These are phyloP conservation scores for Aspergillus brasiliensis DNA, from an alignment of 2,329 filamentous ascomycete species.

Conservation along the genomic window DNA sequence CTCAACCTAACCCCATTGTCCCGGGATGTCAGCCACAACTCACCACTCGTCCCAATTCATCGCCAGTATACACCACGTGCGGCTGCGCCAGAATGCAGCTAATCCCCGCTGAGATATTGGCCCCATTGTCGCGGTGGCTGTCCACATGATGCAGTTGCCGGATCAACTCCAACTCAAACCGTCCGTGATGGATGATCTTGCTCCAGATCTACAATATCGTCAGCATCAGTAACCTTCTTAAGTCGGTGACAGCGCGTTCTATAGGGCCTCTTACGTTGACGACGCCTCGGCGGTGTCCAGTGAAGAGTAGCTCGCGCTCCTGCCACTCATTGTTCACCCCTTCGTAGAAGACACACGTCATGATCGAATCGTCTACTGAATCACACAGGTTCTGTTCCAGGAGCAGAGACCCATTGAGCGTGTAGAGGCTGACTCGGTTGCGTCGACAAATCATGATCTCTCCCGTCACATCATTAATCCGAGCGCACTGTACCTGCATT, in stretches of 20 bases:
- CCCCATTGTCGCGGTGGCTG: constrained; percentile 61
- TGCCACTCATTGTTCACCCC: constrained; percentile 89
- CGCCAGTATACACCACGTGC: constrained; percentile 84
- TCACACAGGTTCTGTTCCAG: constrained; percentile 80
- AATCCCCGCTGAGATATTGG: constrained; percentile 65
- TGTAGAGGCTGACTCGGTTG: constrained; percentile 74
- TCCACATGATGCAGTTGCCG: constrained; percentile 82
- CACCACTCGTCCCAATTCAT: constrained; percentile 89
- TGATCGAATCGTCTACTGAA: constrained; percentile 71
- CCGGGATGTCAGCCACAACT: constrained; percentile 46
- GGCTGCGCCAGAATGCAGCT: constrained; percentile 85
- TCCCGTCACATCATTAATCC: constrained; percentile 87
- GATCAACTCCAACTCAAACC: constrained; percentile 76
- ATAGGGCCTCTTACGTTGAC: constrained; percentile 62
- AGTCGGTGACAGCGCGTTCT: neutral
- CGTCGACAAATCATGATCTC: constrained; percentile 85
- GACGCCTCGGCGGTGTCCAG: constrained; percentile 78
- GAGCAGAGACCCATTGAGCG: constrained; percentile 81
- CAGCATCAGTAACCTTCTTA: constrained; percentile 4
- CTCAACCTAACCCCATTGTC: too few relatives aligned
- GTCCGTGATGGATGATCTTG: constrained; percentile 59
- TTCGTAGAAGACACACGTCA: constrained; percentile 89
- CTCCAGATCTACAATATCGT: constrained; percentile 55
- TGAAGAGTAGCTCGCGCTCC: constrained; percentile 82
- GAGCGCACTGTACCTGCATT: constrained; percentile 65